Evolutionary conservation across 1,284 basidiomycete genomes (phyloP), one percentile per base, ranked within the genome.

Genomic region (Cystobasidiaceae sp.): DNA sequence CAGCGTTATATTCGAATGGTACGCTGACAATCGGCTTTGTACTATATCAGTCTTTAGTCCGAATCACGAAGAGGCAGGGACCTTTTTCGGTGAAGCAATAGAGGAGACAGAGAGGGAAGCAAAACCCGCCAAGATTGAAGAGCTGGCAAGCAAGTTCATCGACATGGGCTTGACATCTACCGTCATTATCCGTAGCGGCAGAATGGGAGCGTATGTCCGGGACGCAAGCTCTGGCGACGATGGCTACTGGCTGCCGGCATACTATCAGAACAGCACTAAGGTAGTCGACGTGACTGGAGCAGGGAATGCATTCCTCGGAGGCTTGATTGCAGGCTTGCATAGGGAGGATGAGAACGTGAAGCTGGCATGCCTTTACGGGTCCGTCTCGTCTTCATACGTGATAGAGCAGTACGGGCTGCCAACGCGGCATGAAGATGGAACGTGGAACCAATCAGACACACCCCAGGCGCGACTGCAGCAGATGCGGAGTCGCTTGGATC

Each of bases 251-350:
- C 76, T 91, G 7, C 83, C 85, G 3, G 88, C 92, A 1, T 93
- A 82, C 74, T 92, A 89, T 85, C 78, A 82, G 4, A 74, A 78
- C 67, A 70, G 76, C 28, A 75, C 78, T 21, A 83, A 81, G 62
- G 81, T 94, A 9, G 82, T 88, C 0, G 91, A 94, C 76, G 88
- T 91, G 11, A 94, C 92, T 55, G 89, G 89, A 45, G 90, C 89
- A 4, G 91, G 91, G 9, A 94, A 94, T 77, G 83, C 84, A 55
- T 94, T 93, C 75, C 78, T 93, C 33, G 72, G 72, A 7, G 72
- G 71, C 0, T 41, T 74, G 11, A 72, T 74, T 64, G 70, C 67
- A 4, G 72, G 71, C 2, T 54, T 74, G 4, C 68, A 68, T 19
- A 41, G 32, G 34, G 44, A 66, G 21, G 25, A 50, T 8, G 54